Evolutionary conservation across 2,329 filamentous ascomycete genomes (phyloP), one percentile per base, ranked within the genome.

Genomic region (Neonectria sp.): DNA sequence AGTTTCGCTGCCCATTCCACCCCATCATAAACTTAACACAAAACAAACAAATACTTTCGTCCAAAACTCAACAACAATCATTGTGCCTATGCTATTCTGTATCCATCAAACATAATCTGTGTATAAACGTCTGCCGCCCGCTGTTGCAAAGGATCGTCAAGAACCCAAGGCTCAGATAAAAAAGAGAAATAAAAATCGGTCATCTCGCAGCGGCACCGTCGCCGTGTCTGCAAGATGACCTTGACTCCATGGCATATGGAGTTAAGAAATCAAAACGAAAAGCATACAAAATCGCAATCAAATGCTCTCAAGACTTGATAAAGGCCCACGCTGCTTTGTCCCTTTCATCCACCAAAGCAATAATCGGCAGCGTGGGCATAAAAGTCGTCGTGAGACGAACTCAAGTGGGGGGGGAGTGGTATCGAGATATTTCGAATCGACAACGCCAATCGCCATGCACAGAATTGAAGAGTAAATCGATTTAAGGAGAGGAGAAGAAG

Each of bases 371-470:
- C 48, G 52, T 67, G 60, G 51, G 29, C 25, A 61, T 33, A 49
- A 56, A 67, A 31, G 49, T 62, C 63, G 59, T 66, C 57, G 62
- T 49, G 58, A 33, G 66, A 65, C 61, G 53, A 65, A 46, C n/a
- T 43, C 33, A 25, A 61, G 46, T 55, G 37, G 60, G 63, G 63
- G 53, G 56, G 66, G 62, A 49, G 62, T 73, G 67, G 56, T 71
- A 70, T 76, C 72, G 65, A 70, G 55, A 56, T 35, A 67, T 69
- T 65, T 60, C 55, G 62, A 68, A 66, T 70, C 67, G 61, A 73
- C 64, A 72, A 82, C 80, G 79, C 80, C 80, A 72, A 75, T 79
- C 78, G 80, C 81, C 79, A 83, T 84, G 82, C 82, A 81, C 55
- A 70, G 70, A 77, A 72, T 64, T 48, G 68, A 71, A 72, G 57